A percentile compares a stretch with the other conserved stretches of the same genome.
Conservation (phyloP, 2,329 filamentous ascomycete species). For the Alternaria ethzedia region DNA sequence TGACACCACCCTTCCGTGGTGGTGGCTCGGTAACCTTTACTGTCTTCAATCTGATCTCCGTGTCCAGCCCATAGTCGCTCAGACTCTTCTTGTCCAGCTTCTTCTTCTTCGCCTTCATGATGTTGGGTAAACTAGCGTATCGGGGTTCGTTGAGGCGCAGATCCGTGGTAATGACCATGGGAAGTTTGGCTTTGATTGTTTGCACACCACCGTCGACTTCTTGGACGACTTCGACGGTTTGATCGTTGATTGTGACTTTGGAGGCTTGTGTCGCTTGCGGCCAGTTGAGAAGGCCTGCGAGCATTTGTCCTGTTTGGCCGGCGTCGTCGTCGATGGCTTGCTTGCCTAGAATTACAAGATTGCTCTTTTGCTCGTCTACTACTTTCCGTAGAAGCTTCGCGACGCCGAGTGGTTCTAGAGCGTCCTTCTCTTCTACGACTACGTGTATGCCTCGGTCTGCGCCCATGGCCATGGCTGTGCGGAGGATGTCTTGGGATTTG, state of each 20-base stretch:
- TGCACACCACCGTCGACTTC: conserved; percentile 97
- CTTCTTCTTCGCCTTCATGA: conserved; percentile 99
- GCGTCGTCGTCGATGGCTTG: conserved; percentile 98
- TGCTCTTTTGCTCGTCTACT: conserved; percentile 83
- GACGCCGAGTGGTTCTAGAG: conserved; percentile 87
- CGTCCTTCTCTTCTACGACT: conserved; percentile 63
- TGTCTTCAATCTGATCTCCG: conserved; percentile 79
- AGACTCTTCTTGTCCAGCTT: conserved; percentile 90
- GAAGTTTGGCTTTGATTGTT: conserved; percentile 83
- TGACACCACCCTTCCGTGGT: conserved; percentile 87
- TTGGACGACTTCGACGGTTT: conserved; percentile 76
- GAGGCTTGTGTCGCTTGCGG: conserved; percentile 92
- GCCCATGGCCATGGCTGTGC: conserved; percentile 98
- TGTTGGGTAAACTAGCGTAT: conserved; percentile 94
- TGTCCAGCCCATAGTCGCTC: conserved; percentile 75
- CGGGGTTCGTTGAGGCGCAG: conserved; percentile 91
- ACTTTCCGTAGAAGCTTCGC: conserved; percentile 85
- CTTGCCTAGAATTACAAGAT: conserved; percentile 93
- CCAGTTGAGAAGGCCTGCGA: conserved; percentile 91
- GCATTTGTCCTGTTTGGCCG: conserved; percentile 96
- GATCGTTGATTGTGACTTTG: conserved; percentile 77
- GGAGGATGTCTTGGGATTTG: conserved; percentile 86
- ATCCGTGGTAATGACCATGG: conserved; percentile 94
- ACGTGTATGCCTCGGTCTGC: conserved; percentile 92
- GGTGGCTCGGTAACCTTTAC: conserved; percentile 90